Base-by-base conservation (phyloP, 257 asterid genomes). In the Solanum arcanum region DNA sequence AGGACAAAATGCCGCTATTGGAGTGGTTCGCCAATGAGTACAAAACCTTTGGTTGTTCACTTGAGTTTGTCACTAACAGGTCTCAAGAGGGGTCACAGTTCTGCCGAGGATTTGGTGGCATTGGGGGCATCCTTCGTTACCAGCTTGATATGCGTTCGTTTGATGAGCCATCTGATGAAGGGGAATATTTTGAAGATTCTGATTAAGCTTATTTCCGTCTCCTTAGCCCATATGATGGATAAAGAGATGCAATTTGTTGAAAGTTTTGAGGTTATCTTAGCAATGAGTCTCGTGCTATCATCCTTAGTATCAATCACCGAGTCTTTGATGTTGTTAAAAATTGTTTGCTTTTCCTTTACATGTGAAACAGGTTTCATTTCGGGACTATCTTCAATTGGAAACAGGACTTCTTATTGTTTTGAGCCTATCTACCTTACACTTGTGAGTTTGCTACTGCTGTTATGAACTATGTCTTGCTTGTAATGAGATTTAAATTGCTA, bases 21-120 rank as follows among this genome's bases (percentile, higher is more conserved):
- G 93, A 91, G 83, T 91, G 93, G 93, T 91, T 91, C 87, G 93
- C 93, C 82, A 89, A 88, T 7, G 92, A 91, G 82, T 91, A 91
- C 88, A 91, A 83, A 74, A 86, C 86, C 78, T 91, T 91, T 15
- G 93, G 93, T 86, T 91, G 93, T 76, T 77, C 75, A 31, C 91
- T 91, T 46, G 93, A 91, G 86, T 91, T 91, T 90, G 93, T 91
- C 35, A 91, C 92, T 11, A 91, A 91, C 76, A 90, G 89, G 56
- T 91, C 93, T 25, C 93, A 91, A 84, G 92, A 91, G 86, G 92
- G 93, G 70, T 90, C 93, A 56, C 93, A 91, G 83, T 91, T 91
- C 41, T 91, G 92, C 86, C 85, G 93, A 86, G 93, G 93, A 46
- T 91, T 91, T 88, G 93, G 93, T 69, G 93, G 93, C 75, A 91